A percentile compares a stretch with the other conserved stretches of the same genome.
These are phyloP conservation scores for Floccularia luteovirens DNA, from an alignment of 768 basidiomycete genomes.

Conservation along the genomic window DNA sequence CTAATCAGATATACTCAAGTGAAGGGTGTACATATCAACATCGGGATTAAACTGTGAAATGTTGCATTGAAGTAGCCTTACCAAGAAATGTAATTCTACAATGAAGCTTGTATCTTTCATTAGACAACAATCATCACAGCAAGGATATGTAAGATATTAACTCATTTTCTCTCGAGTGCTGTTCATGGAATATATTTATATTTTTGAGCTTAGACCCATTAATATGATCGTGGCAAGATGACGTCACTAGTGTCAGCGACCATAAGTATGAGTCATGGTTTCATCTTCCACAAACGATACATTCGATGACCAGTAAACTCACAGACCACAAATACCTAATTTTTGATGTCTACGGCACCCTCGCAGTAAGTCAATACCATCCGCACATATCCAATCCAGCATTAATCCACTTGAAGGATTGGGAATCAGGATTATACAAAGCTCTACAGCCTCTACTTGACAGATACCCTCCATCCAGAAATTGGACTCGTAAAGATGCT, in stretches of 20 bases:
- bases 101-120: too few relatives aligned
- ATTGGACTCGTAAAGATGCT: conserved; percentile 44
- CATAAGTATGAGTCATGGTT: not conserved
- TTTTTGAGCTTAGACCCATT: too few relatives aligned
- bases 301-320: conserved; percentile 16
- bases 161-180: too few relatives aligned
- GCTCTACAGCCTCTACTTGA: conserved; percentile 45
- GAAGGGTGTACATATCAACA: too few relatives aligned
- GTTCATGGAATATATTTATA: too few relatives aligned
- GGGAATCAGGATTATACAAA: conserved; percentile 62
- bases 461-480: conserved; percentile 26
- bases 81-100: too few relatives aligned
- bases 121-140: too few relatives aligned
- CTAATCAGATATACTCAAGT: too few relatives aligned
- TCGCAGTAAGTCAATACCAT: conserved; percentile 32
- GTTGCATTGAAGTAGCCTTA: too few relatives aligned
- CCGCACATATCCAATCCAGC: not conserved
- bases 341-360: conserved; percentile 76
- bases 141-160: too few relatives aligned
- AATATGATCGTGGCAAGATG: too few relatives aligned
- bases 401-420: conserved; percentile 36
- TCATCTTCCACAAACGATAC: not conserved
- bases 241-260: not conserved
- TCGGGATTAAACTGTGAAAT: too few relatives aligned
- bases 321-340: conserved; percentile 47